Evolutionary conservation across 352 stramenopile genomes (phyloP).

Genomic region (Thraustotheca clavata): DNA sequence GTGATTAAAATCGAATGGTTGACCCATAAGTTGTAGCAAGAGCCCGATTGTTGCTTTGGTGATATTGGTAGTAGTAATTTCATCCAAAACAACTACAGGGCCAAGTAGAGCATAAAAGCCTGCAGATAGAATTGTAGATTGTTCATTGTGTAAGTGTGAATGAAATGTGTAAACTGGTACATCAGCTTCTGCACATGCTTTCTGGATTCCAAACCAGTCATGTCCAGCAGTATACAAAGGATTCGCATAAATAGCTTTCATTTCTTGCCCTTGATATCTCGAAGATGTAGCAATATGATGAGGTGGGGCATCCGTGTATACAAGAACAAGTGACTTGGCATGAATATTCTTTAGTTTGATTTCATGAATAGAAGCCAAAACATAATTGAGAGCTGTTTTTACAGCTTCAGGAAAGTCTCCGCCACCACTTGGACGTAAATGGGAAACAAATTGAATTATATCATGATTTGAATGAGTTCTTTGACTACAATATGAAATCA

Average conservation of each 20-base stretch:
- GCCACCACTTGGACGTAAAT: background rate
- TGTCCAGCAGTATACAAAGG: background rate
- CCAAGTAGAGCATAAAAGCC: conserved; percentile 8
- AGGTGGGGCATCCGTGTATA: conserved; percentile 18
- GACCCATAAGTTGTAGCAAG: conserved; percentile 14
- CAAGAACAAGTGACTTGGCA: background rate
- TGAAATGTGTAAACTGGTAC: conserved; percentile 17
- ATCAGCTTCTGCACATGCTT: background rate
- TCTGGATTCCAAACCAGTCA: conserved; percentile 16
- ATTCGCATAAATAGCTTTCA: conserved; percentile 3
- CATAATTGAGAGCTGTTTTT: conserved; percentile 17
- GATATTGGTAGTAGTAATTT: background rate
- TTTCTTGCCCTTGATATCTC: background rate
- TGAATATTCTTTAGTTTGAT: background rate
- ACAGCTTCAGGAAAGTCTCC: conserved; percentile 16
- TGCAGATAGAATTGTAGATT: background rate
- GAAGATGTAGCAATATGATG: conserved; percentile 1
- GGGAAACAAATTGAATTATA: conserved; percentile 3
- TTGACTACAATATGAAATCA: background rate
- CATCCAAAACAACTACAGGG: background rate
- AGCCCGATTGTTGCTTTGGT: conserved; percentile 14
- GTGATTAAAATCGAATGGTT: background rate
- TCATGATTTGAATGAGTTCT: background rate
- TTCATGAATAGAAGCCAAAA: conserved; percentile 1
- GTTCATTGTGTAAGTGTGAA: background rate